phyloP scores from a whole-genome alignment of 768 basidiomycete species.

The Suillus cothurnatus region DNA sequence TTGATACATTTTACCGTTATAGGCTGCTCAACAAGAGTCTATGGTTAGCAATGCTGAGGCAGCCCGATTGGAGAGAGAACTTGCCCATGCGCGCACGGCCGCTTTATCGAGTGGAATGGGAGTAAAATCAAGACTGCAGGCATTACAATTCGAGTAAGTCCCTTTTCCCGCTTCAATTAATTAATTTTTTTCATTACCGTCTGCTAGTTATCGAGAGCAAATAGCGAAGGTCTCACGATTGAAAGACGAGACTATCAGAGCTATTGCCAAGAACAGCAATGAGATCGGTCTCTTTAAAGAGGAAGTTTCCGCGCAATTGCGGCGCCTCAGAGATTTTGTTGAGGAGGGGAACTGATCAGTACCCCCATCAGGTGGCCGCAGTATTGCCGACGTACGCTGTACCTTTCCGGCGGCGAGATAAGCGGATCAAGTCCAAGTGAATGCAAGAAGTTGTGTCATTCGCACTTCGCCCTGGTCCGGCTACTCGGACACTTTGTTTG shows the following conservation, averaged over 20 bases:
- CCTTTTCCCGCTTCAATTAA: constrained; percentile 1
- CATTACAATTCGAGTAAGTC: constrained; percentile 73
- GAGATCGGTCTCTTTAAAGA: constrained; percentile 84
- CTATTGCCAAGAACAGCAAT: constrained; percentile 82
- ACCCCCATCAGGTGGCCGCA: neutral
- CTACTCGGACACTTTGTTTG: neutral
- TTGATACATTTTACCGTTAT: constrained; percentile 7
- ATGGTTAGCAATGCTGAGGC: constrained; percentile 67
- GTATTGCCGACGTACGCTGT: neutral
- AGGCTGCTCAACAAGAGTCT: constrained; percentile 82
- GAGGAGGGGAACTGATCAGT: constrained; percentile 44
- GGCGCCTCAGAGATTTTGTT: constrained; percentile 68
- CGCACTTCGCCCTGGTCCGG: neutral
- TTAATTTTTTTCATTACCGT: constrained; percentile 8
- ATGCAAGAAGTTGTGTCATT: neutral
- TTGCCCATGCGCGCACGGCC: constrained; percentile 73
- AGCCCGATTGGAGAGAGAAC: constrained; percentile 65
- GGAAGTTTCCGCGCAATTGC: constrained; percentile 70
- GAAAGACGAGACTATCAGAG: constrained; percentile 78
- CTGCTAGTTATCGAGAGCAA: constrained; percentile 72
- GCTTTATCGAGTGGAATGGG: constrained; percentile 83
- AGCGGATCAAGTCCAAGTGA: neutral
- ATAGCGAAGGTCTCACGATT: constrained; percentile 72
- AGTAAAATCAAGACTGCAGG: constrained; percentile 76
- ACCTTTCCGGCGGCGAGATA: neutral